Conservation (phyloP, 2,329 filamentous ascomycete genomes). For the Pestalotiopsis sp. region DNA sequence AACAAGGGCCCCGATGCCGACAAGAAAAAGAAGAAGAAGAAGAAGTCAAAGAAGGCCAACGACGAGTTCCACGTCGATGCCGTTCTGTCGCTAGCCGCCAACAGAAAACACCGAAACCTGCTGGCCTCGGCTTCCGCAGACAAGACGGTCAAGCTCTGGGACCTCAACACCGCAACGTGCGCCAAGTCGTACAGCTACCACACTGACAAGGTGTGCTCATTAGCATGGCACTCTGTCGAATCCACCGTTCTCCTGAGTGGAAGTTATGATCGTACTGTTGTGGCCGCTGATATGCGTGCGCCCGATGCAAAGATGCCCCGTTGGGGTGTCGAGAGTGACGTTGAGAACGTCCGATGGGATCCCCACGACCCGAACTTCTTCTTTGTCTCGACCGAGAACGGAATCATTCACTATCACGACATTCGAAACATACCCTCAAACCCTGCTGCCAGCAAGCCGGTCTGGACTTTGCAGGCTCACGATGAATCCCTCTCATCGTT, state of each 20-base stretch:
- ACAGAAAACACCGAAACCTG: constrained; percentile 90
- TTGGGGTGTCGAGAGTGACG: constrained; percentile 95
- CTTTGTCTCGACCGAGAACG: constrained; percentile 91
- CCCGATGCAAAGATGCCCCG: constrained; percentile 79
- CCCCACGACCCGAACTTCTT: constrained; percentile 92
- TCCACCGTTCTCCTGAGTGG: constrained; percentile 89
- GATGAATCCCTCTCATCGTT: constrained; percentile 91
- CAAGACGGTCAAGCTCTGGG: constrained; percentile 97
- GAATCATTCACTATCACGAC: constrained; percentile 91
- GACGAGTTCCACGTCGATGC: constrained; percentile 93
- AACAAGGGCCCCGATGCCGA: constrained; percentile 53
- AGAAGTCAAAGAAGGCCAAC: constrained; percentile 86
- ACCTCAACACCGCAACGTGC: constrained; percentile 87
- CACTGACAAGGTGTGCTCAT: constrained; percentile 95
- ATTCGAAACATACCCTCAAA: constrained; percentile 73
- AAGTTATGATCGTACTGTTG: constrained; percentile 91
- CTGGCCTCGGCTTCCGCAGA: constrained; percentile 94
- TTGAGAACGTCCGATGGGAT: constrained; percentile 92
- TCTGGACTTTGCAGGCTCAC: constrained; percentile 96
- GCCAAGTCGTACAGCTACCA: constrained; percentile 96
- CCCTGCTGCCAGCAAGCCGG: constrained; percentile 76
- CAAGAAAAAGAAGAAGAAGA: constrained; percentile 89
- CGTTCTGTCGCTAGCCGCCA: constrained; percentile 86
- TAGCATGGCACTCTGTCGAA: constrained; percentile 90
- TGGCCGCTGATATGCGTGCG: constrained; percentile 95